A percentile compares a stretch with the other conserved stretches of the same genome.
Evolutionary conservation across 1,284 basidiomycete species (phyloP).

Genomic region (Neonothopanus nambi): DNA sequence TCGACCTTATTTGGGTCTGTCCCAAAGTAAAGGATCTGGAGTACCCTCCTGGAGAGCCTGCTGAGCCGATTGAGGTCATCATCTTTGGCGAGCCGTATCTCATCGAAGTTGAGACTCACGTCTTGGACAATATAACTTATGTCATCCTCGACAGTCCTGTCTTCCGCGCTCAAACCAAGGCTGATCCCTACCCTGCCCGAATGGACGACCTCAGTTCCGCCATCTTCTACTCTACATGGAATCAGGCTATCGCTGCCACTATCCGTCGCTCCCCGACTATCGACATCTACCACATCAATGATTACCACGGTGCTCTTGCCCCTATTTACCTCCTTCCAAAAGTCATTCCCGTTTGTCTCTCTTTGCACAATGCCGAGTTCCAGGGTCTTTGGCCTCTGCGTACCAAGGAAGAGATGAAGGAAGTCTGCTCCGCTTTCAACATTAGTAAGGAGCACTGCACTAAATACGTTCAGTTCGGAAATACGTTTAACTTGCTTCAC

Average conservation of each 20-base stretch:
- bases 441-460: constrained; percentile 92
- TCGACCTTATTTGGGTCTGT: constrained; percentile 89
- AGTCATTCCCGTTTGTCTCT: constrained; percentile 85
- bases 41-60: constrained; percentile 84
- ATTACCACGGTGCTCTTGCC: constrained; percentile 90
- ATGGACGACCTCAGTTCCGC: constrained; percentile 95
- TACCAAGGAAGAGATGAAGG: constrained; percentile 96
- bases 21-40: constrained; percentile 93
- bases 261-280: constrained; percentile 82
- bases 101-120: constrained; percentile 91
- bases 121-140: constrained; percentile 91
- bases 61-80: constrained; percentile 91
- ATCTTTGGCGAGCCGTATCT: constrained; percentile 94
- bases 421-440: constrained; percentile 95
- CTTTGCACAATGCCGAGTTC: constrained; percentile 94
- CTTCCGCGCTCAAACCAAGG: constrained; percentile 92
- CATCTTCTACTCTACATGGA: constrained; percentile 97
- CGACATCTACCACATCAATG: constrained; percentile 89
- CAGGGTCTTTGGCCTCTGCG: constrained; percentile 93
- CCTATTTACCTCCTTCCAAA: constrained; percentile 91
- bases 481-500: constrained; percentile 93
- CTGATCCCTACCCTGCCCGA: constrained; percentile 91
- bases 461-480: constrained; percentile 95
- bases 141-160: constrained; percentile 91
- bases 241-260: constrained; percentile 90